phyloP scores from a whole-genome alignment of 2,329 filamentous ascomycete species.

The Chaetomiaceae sp. region DNA sequence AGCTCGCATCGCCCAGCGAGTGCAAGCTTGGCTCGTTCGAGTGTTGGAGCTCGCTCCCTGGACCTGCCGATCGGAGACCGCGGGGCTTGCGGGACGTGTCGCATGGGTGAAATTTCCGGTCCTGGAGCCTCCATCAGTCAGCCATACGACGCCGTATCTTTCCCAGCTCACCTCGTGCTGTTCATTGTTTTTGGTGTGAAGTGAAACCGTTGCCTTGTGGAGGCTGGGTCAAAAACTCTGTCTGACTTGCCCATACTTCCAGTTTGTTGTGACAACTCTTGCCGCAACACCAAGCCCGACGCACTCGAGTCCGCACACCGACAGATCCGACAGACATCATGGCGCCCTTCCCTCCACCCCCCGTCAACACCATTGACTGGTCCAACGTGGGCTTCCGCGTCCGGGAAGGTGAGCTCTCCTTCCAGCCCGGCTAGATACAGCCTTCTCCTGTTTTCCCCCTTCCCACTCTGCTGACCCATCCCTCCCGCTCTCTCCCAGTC shows the following conservation, averaged over 20 bases:
- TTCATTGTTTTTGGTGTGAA: too few relatives aligned
- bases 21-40: too few relatives aligned
- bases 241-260: too few relatives aligned
- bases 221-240: too few relatives aligned
- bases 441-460: neutral
- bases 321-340: conserved; percentile 29
- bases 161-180: neutral
- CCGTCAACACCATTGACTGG: conserved; percentile 85
- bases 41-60: neutral
- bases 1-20: conserved; percentile 1
- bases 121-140: neutral
- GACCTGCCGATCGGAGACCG: neutral
- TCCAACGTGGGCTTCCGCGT: conserved; percentile 86
- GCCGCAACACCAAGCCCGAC: neutral
- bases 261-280: too few relatives aligned
- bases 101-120: neutral
- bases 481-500: conserved; percentile 46
- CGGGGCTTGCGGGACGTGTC: neutral
- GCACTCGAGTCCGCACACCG: neutral
- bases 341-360: conserved; percentile 65
- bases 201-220: too few relatives aligned
- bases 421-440: neutral
- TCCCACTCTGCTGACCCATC: neutral
- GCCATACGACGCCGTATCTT: neutral
- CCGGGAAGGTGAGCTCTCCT: conserved; percentile 63